Conservation (phyloP, 2,329 filamentous ascomycete genomes). For the Aureobasidium leucospermi region DNA sequence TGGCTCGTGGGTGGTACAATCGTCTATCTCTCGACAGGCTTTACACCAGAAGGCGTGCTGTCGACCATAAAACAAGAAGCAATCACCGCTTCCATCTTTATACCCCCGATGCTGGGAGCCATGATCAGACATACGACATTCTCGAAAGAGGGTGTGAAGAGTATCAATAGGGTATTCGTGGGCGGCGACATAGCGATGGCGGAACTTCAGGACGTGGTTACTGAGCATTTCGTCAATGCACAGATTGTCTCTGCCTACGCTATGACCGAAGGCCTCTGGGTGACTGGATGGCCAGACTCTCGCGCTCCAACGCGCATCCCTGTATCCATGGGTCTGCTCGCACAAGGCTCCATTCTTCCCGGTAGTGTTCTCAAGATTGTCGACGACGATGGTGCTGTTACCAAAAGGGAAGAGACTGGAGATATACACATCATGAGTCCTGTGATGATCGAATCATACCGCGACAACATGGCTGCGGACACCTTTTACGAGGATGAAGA, state of each 20-base stretch:
- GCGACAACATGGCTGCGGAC: background rate
- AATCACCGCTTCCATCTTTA: background rate
- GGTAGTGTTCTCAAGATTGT: background rate
- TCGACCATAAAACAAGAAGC: background rate
- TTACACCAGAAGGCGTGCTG: background rate
- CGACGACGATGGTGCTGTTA: background rate
- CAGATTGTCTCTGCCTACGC: background rate
- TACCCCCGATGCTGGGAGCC: background rate
- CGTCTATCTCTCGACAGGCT: background rate
- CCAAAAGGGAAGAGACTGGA: background rate
- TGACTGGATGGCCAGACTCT: background rate
- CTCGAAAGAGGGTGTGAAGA: background rate
- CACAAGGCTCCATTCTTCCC: background rate
- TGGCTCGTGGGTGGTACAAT: background rate
- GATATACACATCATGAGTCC: background rate
- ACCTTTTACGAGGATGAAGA: background rate
- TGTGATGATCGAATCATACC: background rate
- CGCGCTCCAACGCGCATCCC: background rate
- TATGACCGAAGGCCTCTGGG: constrained; percentile 1
- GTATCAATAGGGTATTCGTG: background rate
- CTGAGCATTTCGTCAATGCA: background rate
- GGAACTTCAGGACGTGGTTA: background rate
- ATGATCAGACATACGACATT: background rate
- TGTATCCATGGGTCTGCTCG: background rate
- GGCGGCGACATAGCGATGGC: background rate